Conservation (phyloP, 2,329 filamentous ascomycete genomes). For the Tolypocladium endophyticum region DNA sequence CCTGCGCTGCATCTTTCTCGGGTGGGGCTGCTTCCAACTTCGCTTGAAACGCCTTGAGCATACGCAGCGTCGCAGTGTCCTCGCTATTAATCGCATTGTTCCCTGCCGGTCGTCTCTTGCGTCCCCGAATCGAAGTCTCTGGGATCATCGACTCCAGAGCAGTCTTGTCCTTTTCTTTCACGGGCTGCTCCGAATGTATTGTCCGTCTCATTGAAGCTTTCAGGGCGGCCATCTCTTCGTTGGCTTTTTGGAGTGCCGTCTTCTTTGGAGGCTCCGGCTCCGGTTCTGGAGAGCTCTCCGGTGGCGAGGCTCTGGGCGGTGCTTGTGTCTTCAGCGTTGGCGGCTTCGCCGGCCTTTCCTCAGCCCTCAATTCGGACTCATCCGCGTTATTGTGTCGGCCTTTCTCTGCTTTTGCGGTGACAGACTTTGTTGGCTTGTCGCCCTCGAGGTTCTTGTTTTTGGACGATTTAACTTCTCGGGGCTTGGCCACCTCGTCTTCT, state of each 20-base stretch:
- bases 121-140: constrained; percentile 55
- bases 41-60: constrained; percentile 70
- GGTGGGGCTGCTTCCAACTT: constrained; percentile 53
- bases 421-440: constrained; percentile 15
- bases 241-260: constrained; percentile 55
- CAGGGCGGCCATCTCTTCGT: constrained; percentile 69
- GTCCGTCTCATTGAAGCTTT: constrained; percentile 74
- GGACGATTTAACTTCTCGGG: constrained; percentile 13
- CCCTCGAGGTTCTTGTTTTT: constrained; percentile 19
- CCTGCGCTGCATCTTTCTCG: constrained; percentile 26
- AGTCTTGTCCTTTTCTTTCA: constrained; percentile 52
- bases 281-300: constrained; percentile 13
- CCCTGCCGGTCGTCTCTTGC: constrained; percentile 56
- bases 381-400: constrained; percentile 5
- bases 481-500: constrained; percentile 19
- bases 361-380: not conserved
- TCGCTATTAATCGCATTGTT: constrained; percentile 39
- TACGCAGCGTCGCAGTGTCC: constrained; percentile 55
- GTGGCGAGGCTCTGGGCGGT: constrained; percentile 6
- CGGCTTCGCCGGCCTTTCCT: not conserved
- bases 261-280: constrained; percentile 25
- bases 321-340: not conserved
- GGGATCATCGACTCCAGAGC: constrained; percentile 67
- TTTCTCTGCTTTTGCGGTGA: constrained; percentile 6
- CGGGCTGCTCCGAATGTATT: constrained; percentile 32